These are phyloP conservation scores for Daldinia sp. DNA, from an alignment of 2,329 filamentous ascomycete species.

Conservation along the genomic window DNA sequence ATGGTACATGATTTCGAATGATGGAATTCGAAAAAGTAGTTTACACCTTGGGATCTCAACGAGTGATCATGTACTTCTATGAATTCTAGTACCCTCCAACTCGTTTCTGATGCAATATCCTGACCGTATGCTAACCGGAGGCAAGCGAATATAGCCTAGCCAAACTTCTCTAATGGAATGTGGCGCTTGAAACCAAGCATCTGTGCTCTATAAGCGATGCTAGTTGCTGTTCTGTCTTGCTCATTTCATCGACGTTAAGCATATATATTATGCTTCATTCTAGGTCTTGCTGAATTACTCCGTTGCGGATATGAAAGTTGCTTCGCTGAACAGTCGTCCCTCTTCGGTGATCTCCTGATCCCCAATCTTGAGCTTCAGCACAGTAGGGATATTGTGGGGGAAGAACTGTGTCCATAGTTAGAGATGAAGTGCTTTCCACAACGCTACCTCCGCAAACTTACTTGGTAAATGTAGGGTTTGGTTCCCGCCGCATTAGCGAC, in stretches of 20 bases:
- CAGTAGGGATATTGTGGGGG: slow-evolving; percentile 71
- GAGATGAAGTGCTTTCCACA: background rate
- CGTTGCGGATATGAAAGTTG: slow-evolving; percentile 87
- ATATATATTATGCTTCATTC: slow-evolving; percentile 22
- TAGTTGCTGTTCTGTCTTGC: slow-evolving; percentile 4
- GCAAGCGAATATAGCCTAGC: slow-evolving; percentile 18
- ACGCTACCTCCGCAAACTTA: slow-evolving; percentile 53
- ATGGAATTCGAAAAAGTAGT: slow-evolving; percentile 24
- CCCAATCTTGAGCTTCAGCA: slow-evolving; percentile 86
- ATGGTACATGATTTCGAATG: slow-evolving; percentile 16
- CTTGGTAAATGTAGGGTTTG: slow-evolving; percentile 98
- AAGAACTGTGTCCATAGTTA: slow-evolving; percentile 70
- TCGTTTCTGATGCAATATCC: slow-evolving; percentile 30
- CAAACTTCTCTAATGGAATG: slow-evolving; percentile 4
- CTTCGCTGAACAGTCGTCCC: slow-evolving; percentile 85
- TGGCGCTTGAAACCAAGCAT: slow-evolving; percentile 16
- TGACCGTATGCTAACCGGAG: slow-evolving; percentile 29
- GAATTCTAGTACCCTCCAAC: slow-evolving; percentile 29
- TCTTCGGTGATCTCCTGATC: slow-evolving; percentile 83
- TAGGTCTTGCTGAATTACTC: slow-evolving; percentile 29
- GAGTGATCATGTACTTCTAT: slow-evolving; percentile 39
- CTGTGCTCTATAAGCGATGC: slow-evolving; percentile 14
- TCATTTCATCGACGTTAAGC: slow-evolving; percentile 27
- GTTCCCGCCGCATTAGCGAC: slow-evolving; percentile 89
- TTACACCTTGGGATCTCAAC: slow-evolving; percentile 28